Evolutionary conservation across 2,329 filamentous ascomycete species (phyloP), one percentile per base, ranked within the genome.

Genomic region (Exophiala spinifera): DNA sequence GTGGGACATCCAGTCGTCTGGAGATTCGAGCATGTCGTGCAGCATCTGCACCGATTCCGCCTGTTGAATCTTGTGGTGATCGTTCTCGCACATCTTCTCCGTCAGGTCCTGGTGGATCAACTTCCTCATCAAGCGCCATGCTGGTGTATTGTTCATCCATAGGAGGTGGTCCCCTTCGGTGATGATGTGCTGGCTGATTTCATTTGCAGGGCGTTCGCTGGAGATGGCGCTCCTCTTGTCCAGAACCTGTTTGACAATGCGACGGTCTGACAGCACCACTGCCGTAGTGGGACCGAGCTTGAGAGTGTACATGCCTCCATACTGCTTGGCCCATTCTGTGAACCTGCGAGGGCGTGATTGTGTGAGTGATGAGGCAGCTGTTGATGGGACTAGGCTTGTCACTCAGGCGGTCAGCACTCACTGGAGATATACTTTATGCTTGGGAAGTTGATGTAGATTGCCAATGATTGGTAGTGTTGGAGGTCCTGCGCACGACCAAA

Each of bases 391-490:
- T n/a, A n/a, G n/a, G n/a, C n/a, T n/a, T n/a, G n/a, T n/a, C n/a
- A n/a, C n/a, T n/a, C n/a, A 25, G 7, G 23, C 23, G 3, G 23
- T 25, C 23, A 25, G 7, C 4, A 25, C 56, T 34, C 58, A 69
- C 65, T 66, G 61, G 3, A 67, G 48, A 57, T 67, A 64, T 1
- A 64, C 59, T 4, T 66, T 63, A 21, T 66, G 67, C 42, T 59
- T 65, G 3, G 70, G 69, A 20, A 74, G 67, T 51, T 72, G 68
- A 34, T 70, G 68, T 4, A 81, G 61, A 43, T 81, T 81, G 3
- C 79, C 79, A 10, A 81, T 64, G 1, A 76, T 42, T 0, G 74
- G 74, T 1, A 75, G 25, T 1, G 72, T 74, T 14, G 70, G 71
- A 8, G 74, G 74, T 0, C 73, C 74, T 57, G 15, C 6, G 19